Percentiles rank a stretch among this genome's conserved stretches.
These are phyloP conservation scores for Fraxinus quadrangulata DNA, from an alignment of 257 asterid genomes.

Conservation along the genomic window DNA sequence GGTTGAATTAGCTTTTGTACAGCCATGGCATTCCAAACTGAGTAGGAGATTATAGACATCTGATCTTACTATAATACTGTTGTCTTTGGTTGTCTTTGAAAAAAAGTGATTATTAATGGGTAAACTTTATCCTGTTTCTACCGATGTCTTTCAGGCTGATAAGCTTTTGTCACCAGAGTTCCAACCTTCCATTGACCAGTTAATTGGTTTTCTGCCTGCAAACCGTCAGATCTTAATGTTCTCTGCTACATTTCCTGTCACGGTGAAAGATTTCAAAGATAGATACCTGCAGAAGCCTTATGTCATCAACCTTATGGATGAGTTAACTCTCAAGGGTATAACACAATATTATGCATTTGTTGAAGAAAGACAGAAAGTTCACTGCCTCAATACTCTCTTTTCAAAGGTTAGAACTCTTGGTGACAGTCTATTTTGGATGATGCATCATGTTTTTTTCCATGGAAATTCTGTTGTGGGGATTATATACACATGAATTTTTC, in stretches of 20 bases:
- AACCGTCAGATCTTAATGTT: conserved; percentile 87
- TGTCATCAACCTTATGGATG: conserved; percentile 89
- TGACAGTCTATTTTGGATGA: not conserved
- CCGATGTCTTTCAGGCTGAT: conserved; percentile 71
- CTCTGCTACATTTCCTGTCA: conserved; percentile 91
- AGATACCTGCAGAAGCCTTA: conserved; percentile 71
- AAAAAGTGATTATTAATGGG: conserved; percentile 18
- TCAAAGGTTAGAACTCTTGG: conserved; percentile 53
- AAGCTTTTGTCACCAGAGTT: conserved; percentile 92
- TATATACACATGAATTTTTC: conserved; percentile 20
- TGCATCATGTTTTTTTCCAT: conserved; percentile 9
- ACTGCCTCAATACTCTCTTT: conserved; percentile 85
- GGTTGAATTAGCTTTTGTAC: not conserved
- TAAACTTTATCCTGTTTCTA: conserved; percentile 15
- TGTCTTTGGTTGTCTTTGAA: not conserved
- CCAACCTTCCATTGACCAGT: conserved; percentile 81
- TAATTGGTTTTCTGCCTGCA: conserved; percentile 65
- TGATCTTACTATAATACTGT: not conserved
- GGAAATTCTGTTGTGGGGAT: conserved; percentile 8
- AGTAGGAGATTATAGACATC: not conserved
- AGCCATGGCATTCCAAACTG: conserved; percentile 6
- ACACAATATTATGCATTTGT: conserved; percentile 89
- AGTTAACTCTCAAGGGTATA: conserved; percentile 90
- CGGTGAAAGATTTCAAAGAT: conserved; percentile 81
- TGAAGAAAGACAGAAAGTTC: conserved; percentile 93